These are phyloP conservation scores for Aspergillus vadensis DNA, from an alignment of 2,329 filamentous ascomycete genomes.

Conservation along the genomic window DNA sequence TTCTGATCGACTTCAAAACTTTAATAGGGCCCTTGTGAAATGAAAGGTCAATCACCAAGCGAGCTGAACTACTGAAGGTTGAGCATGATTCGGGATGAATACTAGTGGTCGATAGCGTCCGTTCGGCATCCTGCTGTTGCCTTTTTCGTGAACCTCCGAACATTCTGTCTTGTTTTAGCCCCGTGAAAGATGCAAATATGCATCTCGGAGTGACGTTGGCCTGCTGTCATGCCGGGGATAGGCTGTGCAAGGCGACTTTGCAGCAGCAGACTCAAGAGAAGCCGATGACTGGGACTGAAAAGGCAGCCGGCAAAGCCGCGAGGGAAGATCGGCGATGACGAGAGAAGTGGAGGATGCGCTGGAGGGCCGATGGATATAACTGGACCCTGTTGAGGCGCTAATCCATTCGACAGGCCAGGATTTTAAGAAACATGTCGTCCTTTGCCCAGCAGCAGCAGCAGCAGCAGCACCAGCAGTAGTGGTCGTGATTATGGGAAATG, in stretches of 20 bases:
- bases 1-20: neutral
- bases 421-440: no score
- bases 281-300: no score
- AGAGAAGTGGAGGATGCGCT: no score
- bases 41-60: neutral
- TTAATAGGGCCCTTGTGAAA: neutral
- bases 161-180: no score
- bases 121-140: neutral
- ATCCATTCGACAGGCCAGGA: neutral
- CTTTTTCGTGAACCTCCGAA: neutral
- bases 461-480: no score
- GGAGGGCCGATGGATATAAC: neutral
- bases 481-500: no score
- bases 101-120: slow-evolving; percentile 9
- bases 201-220: no score
- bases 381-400: neutral
- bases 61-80: neutral
- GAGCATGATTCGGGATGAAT: neutral
- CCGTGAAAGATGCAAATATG: no score
- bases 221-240: no score
- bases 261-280: neutral
- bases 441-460: no score
- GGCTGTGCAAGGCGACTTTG: no score
- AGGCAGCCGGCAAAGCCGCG: neutral
- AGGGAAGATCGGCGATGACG: neutral